Base-by-base conservation (phyloP, 768 basidiomycete genomes). In the Filobasidium floriforme region DNA sequence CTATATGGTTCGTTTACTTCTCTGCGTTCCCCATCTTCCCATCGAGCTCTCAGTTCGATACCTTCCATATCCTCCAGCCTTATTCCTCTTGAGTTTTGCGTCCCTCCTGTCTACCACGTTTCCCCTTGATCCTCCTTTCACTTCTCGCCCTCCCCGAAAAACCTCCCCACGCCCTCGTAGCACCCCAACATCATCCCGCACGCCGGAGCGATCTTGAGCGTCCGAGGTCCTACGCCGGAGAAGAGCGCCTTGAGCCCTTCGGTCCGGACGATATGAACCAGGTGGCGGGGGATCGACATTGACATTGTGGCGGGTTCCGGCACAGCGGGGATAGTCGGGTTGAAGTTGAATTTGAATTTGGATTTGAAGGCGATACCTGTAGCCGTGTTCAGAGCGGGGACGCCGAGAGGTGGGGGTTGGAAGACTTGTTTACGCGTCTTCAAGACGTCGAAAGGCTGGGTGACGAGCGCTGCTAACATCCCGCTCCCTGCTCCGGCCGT, bases 161-260 rank as follows among this genome's bases (percentile, higher is more conserved):
- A 76, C 49, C 73, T 71, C 22, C 78, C 77, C 6, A 80, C 77
- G 32, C 76, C 92, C 85, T 98, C 93, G 75, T 88, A 98, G 77
- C 88, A 92, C 63, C 89, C 86, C 76, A 97, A 96, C 94, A 98
- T 97, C 70, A 99, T 88, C 28, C 94, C 94, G 79, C 96, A 99
- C 49, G 94, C 96, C 43, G 96, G 96, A 12, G 91, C 91, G 69
- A 96, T 94, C 79, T 98, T 99, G 52, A 86, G 90, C 62, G 93
- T 86, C 44, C 96, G 86, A 60, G 94, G 94, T 10, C 86, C 78
- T 46, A 91, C 80, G 0, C 96, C 96, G 40, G 90, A 87, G 75
- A 88, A 94, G 60, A 97, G 80, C 1, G 89, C 88, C 10, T 83
- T 78, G 2, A 81, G 67, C 0, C 96, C 96, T 76, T 99, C 96